A percentile compares a stretch with the other conserved stretches of the same genome.
Conservation (phyloP, 805 yeast species). For the Saccharomycopsis fibuligera region DNA sequence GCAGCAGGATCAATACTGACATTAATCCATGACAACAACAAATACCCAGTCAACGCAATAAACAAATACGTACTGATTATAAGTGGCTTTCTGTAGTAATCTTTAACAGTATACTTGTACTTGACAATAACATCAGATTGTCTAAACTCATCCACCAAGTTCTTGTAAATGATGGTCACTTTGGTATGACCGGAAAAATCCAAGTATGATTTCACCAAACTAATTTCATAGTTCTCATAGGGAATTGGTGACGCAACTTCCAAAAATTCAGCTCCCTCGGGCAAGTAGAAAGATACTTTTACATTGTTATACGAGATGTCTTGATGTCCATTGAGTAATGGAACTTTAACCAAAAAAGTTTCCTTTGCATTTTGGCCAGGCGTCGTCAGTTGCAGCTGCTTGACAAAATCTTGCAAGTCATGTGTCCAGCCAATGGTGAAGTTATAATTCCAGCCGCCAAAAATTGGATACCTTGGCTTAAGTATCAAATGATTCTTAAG, state of each 20-base stretch:
- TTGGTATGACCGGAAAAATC: slow-evolving; percentile 82
- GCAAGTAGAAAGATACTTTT: slow-evolving; percentile 60
- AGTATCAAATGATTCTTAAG: slow-evolving; percentile 41
- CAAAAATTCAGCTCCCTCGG: slow-evolving; percentile 71
- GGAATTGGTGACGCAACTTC: slow-evolving; percentile 53
- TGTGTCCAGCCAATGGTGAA: slow-evolving; percentile 94
- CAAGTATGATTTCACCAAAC: slow-evolving; percentile 49
- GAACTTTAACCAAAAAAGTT: slow-evolving; percentile 55
- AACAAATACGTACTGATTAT: slow-evolving; percentile 58
- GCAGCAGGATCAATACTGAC: slow-evolving; percentile 29
- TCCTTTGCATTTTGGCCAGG: slow-evolving; percentile 35
- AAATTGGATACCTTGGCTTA: slow-evolving; percentile 87
- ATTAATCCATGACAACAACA: slow-evolving; percentile 42
- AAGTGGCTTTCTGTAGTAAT: slow-evolving; percentile 58
- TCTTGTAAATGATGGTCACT: slow-evolving; percentile 49
- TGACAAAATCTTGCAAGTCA: slow-evolving; percentile 47
- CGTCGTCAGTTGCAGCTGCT: too few relatives aligned
- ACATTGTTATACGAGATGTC: slow-evolving; percentile 65
- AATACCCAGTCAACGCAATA: slow-evolving; percentile 50
- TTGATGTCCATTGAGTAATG: slow-evolving; percentile 64
- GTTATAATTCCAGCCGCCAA: slow-evolving; percentile 94
- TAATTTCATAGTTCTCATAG: slow-evolving; percentile 25
- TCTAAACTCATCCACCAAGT: slow-evolving; percentile 64
- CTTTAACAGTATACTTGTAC: slow-evolving; percentile 52
- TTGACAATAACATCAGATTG: slow-evolving; percentile 49